Evolutionary conservation across 2,329 filamentous ascomycete genomes (phyloP), one percentile per base, ranked within the genome.

Genomic region (Neocucurbitaria cava): DNA sequence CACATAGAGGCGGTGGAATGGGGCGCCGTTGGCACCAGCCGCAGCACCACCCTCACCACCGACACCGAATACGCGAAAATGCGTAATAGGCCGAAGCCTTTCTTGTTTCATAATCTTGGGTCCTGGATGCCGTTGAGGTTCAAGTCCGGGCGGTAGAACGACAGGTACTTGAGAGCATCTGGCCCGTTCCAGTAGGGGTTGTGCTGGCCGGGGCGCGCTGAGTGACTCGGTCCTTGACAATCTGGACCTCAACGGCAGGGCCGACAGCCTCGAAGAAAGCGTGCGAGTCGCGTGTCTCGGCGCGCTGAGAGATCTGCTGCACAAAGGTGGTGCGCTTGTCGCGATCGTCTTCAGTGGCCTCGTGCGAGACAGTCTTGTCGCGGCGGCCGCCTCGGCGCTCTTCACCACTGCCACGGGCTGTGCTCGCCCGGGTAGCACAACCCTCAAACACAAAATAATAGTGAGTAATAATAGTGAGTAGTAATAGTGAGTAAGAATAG

Each of bases 311-410:
- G 73, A 99, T 89, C 79, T 99, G 95, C 82, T 99, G 95, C 50
- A 99, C 95, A 75, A 99, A 99, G 55, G 99, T 92, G 54, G 96
- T 99, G 70, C 95, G 90, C 68, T 92, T 89, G 80, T 99, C 95
- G 72, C 94, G 90, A 79, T 99, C 95, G 78, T 98, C 95, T 76
- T 97, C 93, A 69, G 90, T 96, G 56, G 90, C 86, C 72, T 90
- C 87, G 26, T 92, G 89, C 48, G 89, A 87, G 28, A 78, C 78
- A 24, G 82, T 82, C 58, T 76, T 76, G 47, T 68, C 73, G 36
- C 66, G 65, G 53, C 76, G 76, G 44, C 62, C 70, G 45, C 59
- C 56, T 39, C 73, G 69, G 55, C 83, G 82, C 61, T 84, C 81
- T 43, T 85, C 73, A 20, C 58, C 63, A 61, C 74, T 69, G 52